A percentile compares a stretch with the other conserved stretches of the same genome.
Evolutionary conservation across 2,329 filamentous ascomycete species (phyloP).

Genomic region (Diaporthe citri): DNA sequence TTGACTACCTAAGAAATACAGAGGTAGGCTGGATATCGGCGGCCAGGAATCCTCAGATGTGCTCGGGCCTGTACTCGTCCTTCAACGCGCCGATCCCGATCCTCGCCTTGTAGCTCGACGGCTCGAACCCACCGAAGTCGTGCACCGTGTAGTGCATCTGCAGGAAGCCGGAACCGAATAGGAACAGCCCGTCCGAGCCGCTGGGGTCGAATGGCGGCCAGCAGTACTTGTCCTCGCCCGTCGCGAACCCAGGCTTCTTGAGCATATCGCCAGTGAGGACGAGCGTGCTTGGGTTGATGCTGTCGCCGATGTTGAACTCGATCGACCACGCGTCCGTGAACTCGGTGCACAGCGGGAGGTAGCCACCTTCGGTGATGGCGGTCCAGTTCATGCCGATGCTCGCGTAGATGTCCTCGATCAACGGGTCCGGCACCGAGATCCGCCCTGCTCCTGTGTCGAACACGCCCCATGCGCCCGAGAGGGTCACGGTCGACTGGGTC

Average conservation of each 20-base stretch:
- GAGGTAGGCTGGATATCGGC: background rate
- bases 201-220: slow-evolving; percentile 51
- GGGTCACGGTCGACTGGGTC: background rate
- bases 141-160: slow-evolving; percentile 51
- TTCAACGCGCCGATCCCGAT: slow-evolving; percentile 34
- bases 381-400: slow-evolving; percentile 53
- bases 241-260: slow-evolving; percentile 49
- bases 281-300: slow-evolving; percentile 38
- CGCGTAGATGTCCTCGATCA: slow-evolving; percentile 47
- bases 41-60: background rate
- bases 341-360: slow-evolving; percentile 51
- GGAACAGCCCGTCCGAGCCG: slow-evolving; percentile 43
- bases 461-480: slow-evolving; percentile 40
- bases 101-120: slow-evolving; percentile 20
- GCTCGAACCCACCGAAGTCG: slow-evolving; percentile 46
- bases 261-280: slow-evolving; percentile 51
- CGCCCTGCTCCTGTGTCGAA: slow-evolving; percentile 51
- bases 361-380: slow-evolving; percentile 45
- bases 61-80: slow-evolving; percentile 33
- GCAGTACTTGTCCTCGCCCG: slow-evolving; percentile 49
- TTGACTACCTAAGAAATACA: background rate
- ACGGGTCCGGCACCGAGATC: slow-evolving; percentile 45
- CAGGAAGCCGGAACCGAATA: slow-evolving; percentile 49
- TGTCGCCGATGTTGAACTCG: slow-evolving; percentile 44
- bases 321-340: slow-evolving; percentile 53